A percentile compares a stretch with the other conserved stretches of the same genome.
Evolutionary conservation across 805 yeast genomes (phyloP).

Genomic region (Ascoidea asiatica): DNA sequence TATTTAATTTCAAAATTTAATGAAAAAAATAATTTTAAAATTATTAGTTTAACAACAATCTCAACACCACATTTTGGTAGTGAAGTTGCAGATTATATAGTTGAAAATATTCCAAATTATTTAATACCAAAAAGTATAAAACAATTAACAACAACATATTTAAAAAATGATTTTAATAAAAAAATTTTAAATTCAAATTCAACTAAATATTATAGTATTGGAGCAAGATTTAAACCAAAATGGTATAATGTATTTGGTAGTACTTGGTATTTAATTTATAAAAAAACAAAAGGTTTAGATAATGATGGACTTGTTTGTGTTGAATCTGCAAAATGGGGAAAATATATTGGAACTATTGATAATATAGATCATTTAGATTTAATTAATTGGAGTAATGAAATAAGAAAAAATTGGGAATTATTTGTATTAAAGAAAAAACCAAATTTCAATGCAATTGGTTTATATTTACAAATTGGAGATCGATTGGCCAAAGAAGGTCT

Average conservation of each 20-base stretch:
- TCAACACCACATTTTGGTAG: slow-evolving; percentile 87
- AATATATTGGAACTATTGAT: slow-evolving; percentile 63
- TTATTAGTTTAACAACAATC: slow-evolving; percentile 68
- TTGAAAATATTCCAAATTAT: slow-evolving; percentile 4
- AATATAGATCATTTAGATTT: slow-evolving; percentile 78
- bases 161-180: slow-evolving; percentile 38
- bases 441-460: slow-evolving; percentile 49
- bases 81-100: slow-evolving; percentile 60
- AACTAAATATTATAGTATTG: slow-evolving; percentile 72
- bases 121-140: slow-evolving; percentile 32
- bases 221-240: slow-evolving; percentile 55
- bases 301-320: slow-evolving; percentile 86
- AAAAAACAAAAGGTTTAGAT: slow-evolving; percentile 28
- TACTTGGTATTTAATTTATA: slow-evolving; percentile 49
- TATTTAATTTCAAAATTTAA: slow-evolving; percentile 50
- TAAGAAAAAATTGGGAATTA: slow-evolving; percentile 25
- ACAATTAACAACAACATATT: slow-evolving; percentile 48
- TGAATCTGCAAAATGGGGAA: slow-evolving; percentile 71
- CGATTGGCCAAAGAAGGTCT: slow-evolving; percentile 45
- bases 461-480: slow-evolving; percentile 58
- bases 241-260: slow-evolving; percentile 47
- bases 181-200: slow-evolving; percentile 37
- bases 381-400: slow-evolving; percentile 64
- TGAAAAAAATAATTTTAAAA: slow-evolving; percentile 32
- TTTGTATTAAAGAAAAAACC: slow-evolving; percentile 20